Base-by-base conservation (phyloP, 2,329 filamentous ascomycete species). In the Colletotrichum zoysiae region DNA sequence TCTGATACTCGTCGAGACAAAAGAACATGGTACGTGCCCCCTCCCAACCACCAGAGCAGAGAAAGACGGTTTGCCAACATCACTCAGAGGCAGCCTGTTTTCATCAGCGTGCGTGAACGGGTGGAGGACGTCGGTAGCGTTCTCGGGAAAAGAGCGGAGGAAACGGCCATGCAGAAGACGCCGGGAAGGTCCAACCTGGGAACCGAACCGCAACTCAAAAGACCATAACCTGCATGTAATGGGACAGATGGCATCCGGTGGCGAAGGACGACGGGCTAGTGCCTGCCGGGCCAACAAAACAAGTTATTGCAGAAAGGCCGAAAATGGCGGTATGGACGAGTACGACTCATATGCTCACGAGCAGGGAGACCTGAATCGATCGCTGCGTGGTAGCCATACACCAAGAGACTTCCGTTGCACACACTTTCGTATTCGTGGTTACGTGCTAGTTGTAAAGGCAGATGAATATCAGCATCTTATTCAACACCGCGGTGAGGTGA, bases 381-480 rank as follows among this genome's bases (percentile, higher is more conserved):
- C 3, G 12, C n/a, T 40, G 53, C 33, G n/a, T 18, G 3, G 9
- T 16, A 57, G n/a, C 12, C n/a, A 16, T 16, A 26, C n/a, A 58
- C 35, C 35, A 58, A 58, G 35, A 58, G 1, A 26, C 23, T 38
- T 40, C 9, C 20, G 7, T 5, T 26, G 18, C 23, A 14, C 14
- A 14, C 55, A 58, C 12, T 23, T 58, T 42, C 2, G 7, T 42
- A 0, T 58, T 58, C 55, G 35, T n/a, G 35, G 11, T 42, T 18
- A 7, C n/a, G 6, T 38, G n/a, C 33, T 18, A 51, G 30, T 23
- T 46, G n/a, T 48, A 33, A 48, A 70, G 67, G 48, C 63, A 67
- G 63, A 70, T 61, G 48, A 48, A 70, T 70, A 61, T 61, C 48
- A 55, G 56, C 63, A 60, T 70, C 63, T 70, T 50, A 50, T 48